Evolutionary conservation across 208 protist genomes (phyloP).

Genomic region (Trypanosoma brucei): DNA sequence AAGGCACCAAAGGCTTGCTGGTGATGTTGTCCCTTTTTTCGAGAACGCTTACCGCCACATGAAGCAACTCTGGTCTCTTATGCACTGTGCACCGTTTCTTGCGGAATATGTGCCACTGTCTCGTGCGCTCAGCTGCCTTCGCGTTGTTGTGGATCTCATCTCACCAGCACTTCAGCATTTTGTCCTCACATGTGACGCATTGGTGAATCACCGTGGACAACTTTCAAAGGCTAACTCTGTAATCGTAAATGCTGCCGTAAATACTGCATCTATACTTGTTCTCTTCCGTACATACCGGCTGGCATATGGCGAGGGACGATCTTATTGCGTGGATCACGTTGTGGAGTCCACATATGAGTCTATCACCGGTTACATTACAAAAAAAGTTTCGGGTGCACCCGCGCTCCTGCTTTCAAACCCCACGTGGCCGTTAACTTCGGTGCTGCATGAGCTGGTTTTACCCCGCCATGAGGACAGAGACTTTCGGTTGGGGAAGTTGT

Average conservation of each 20-base stretch:
- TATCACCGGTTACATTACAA: conserved; percentile 36
- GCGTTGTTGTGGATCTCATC: conserved; percentile 74
- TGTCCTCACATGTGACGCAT: conserved; percentile 60
- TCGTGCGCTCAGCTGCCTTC: conserved; percentile 50
- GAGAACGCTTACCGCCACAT: conserved; percentile 67
- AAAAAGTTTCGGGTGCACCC: conserved; percentile 46
- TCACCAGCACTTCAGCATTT: conserved; percentile 83
- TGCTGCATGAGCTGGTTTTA: conserved; percentile 32
- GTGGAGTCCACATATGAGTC: conserved; percentile 42
- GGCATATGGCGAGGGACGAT: background rate
- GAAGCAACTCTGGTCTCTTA: conserved; percentile 72
- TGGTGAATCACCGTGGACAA: conserved; percentile 50
- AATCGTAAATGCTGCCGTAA: conserved; percentile 76
- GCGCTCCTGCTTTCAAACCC: conserved; percentile 24
- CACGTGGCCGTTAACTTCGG: conserved; percentile 3
- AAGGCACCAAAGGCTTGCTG: conserved; percentile 70
- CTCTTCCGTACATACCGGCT: conserved; percentile 55
- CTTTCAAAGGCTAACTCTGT: conserved; percentile 72
- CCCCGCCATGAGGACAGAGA: conserved; percentile 31
- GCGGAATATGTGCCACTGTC: conserved; percentile 61
- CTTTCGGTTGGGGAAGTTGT: conserved; percentile 40
- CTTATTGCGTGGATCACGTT: conserved; percentile 33
- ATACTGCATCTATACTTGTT: conserved; percentile 49
- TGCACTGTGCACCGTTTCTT: conserved; percentile 69
- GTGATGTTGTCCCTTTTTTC: conserved; percentile 72